phyloP scores from a whole-genome alignment of 306 rosid genomes.

The Herpetospermum pedunculosum region DNA sequence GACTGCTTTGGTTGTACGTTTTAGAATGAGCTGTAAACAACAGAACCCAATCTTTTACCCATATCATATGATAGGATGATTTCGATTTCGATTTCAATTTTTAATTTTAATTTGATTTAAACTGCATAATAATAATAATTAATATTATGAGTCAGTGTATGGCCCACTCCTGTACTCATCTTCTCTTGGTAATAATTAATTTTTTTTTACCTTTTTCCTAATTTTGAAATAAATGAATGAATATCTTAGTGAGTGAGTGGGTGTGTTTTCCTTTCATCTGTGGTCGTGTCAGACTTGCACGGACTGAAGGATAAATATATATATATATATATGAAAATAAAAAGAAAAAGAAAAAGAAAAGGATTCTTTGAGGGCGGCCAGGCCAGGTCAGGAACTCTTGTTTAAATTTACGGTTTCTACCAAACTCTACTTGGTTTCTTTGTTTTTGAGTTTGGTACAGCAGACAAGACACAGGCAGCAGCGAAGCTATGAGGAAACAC shows the following conservation, averaged over 20 bases:
- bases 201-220: not conserved
- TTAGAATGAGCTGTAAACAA: not conserved
- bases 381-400: too few species aligned
- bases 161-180: too few species aligned
- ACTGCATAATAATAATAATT: too few species aligned
- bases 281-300: slow-evolving; percentile 1
- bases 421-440: not conserved
- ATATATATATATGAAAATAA: too few species aligned
- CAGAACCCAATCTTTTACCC: too few species aligned
- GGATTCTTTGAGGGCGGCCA: not conserved
- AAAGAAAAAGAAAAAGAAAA: not conserved
- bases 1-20: too few species aligned
- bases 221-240: not conserved
- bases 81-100: too few species aligned
- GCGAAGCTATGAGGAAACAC: not conserved
- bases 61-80: too few species aligned
- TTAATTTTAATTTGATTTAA: too few species aligned
- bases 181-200: too few species aligned
- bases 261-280: not conserved
- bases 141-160: too few species aligned
- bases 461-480: too few species aligned
- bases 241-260: not conserved
- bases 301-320: not conserved
- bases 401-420: slow-evolving; percentile 25
- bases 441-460: slow-evolving; percentile 1